A percentile compares a stretch with the other conserved stretches of the same genome.
phyloP scores from a whole-genome alignment of 1,284 basidiomycete genomes.

The Ustilago vetiveriae region DNA sequence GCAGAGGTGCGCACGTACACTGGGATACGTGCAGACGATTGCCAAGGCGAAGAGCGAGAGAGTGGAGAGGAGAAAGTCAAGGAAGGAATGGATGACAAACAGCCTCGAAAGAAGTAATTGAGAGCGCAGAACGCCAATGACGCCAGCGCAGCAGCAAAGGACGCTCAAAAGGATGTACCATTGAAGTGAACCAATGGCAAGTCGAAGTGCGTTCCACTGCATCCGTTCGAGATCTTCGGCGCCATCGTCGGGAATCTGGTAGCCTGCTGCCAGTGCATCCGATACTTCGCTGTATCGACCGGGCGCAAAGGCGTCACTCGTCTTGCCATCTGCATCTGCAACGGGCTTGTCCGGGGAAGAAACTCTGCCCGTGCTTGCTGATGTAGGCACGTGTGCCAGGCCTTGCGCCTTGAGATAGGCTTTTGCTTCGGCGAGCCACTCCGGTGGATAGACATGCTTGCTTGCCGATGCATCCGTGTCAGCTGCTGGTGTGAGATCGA shows the following conservation, averaged over 20 bases:
- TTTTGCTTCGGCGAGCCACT: conserved; percentile 43
- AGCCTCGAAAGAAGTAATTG: conserved; percentile 43
- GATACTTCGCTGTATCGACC: conserved; percentile 7
- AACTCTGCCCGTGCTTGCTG: neutral
- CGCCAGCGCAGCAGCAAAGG: conserved; percentile 40
- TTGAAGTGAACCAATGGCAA: conserved; percentile 31
- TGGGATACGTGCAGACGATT: conserved; percentile 50
- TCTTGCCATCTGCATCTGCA: neutral
- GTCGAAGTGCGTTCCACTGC: conserved; percentile 48
- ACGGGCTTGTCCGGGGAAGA: neutral
- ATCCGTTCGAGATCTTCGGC: conserved; percentile 47
- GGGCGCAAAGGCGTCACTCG: neutral
- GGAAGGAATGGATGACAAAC: conserved; percentile 54
- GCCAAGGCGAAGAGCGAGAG: conserved; percentile 49
- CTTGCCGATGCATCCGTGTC: neutral
- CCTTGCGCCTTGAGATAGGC: conserved; percentile 47
- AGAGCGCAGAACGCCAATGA: conserved; percentile 44
- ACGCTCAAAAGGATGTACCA: conserved; percentile 45
- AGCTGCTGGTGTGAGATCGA: conserved; percentile 10
- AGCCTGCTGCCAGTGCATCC: conserved; percentile 1
- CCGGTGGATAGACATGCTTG: conserved; percentile 21
- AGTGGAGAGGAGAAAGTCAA: conserved; percentile 53
- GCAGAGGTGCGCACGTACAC: conserved; percentile 46
- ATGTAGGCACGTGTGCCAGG: conserved; percentile 13
- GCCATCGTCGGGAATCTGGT: conserved; percentile 22